A percentile compares a stretch with the other conserved stretches of the same genome.
Evolutionary conservation across 352 stramenopile species (phyloP).

Genomic region (Phytophthora multivora): DNA sequence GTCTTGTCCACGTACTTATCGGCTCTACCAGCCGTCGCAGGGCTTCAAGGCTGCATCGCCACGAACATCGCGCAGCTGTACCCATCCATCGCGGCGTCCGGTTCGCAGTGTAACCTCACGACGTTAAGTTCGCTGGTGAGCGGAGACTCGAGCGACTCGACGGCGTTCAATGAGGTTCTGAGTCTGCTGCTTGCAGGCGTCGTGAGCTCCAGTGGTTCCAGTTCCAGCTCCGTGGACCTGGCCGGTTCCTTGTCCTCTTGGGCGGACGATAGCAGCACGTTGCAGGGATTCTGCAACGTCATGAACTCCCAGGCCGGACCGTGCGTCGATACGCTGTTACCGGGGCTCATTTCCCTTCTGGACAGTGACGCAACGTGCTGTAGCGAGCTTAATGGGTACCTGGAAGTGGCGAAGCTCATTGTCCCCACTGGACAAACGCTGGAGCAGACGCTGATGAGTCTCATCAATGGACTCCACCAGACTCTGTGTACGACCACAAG

Average conservation of each 20-base stretch:
- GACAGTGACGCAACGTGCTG: conserved; percentile 59
- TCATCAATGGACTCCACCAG: conserved; percentile 62
- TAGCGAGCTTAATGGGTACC: conserved; percentile 44
- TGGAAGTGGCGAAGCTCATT: conserved; percentile 54
- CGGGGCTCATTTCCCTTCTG: conserved; percentile 44
- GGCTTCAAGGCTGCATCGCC: conserved; percentile 53
- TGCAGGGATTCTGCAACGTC: conserved; percentile 53
- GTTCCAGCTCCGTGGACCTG: conserved; percentile 22
- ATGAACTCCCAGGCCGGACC: conserved; percentile 60
- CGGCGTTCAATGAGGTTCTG: conserved; percentile 51
- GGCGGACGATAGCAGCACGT: conserved; percentile 45
- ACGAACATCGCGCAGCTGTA: conserved; percentile 55
- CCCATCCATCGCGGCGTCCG: conserved; percentile 34
- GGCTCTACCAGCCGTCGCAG: conserved; percentile 45
- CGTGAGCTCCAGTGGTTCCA: conserved; percentile 25
- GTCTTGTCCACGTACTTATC: conserved; percentile 51
- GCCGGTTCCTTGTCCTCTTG: conserved; percentile 39
- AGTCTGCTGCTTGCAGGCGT: conserved; percentile 41
- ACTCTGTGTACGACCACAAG: conserved; percentile 55
- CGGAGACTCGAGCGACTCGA: conserved; percentile 29
- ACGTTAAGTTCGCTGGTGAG: conserved; percentile 50
- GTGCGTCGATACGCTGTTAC: conserved; percentile 51
- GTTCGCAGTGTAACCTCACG: conserved; percentile 53
- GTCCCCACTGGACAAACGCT: conserved; percentile 50
- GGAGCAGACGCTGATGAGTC: conserved; percentile 41